Percentiles rank a stretch among this genome's conserved stretches.
Conservation (phyloP, 495 filamentous ascomycete genomes). For the Aspergillus biplanus region DNA sequence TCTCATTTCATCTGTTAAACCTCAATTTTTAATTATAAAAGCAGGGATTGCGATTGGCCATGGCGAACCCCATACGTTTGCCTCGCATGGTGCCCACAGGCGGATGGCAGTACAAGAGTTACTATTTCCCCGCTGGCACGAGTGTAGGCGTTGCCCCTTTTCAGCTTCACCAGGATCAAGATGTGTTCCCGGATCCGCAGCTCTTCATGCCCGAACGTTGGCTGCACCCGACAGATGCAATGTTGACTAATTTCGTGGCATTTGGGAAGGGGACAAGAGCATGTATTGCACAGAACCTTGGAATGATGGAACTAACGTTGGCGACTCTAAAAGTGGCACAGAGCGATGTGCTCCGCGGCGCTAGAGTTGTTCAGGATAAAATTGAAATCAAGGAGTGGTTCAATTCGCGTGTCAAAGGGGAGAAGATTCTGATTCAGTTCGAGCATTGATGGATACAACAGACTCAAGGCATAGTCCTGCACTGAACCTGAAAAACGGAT, state of each 20-base stretch:
- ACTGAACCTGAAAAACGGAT: no score
- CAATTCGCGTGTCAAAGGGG: slow-evolving; percentile 41
- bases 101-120: slow-evolving; percentile 38
- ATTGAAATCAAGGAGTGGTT: slow-evolving; percentile 57
- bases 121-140: slow-evolving; percentile 46
- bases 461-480: no score
- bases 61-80: no score
- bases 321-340: slow-evolving; percentile 40
- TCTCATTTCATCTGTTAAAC: no score
- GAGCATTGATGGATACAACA: background rate
- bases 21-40: no score
- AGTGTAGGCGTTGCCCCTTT: slow-evolving; percentile 46
- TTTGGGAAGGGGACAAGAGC: slow-evolving; percentile 53
- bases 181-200: slow-evolving; percentile 45
- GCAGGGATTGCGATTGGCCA: no score
- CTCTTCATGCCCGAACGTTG: slow-evolving; percentile 57
- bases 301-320: slow-evolving; percentile 42
- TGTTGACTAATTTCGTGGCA: slow-evolving; percentile 46
- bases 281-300: slow-evolving; percentile 57
- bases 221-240: slow-evolving; percentile 41
- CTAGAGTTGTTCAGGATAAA: slow-evolving; percentile 34
- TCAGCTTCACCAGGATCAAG: slow-evolving; percentile 49
- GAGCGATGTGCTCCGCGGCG: slow-evolving; percentile 44
- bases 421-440: slow-evolving; percentile 31
- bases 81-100: no score